These are phyloP conservation scores for Ceratocystis eucalypticola DNA, from an alignment of 2,329 filamentous ascomycete genomes.

Conservation along the genomic window DNA sequence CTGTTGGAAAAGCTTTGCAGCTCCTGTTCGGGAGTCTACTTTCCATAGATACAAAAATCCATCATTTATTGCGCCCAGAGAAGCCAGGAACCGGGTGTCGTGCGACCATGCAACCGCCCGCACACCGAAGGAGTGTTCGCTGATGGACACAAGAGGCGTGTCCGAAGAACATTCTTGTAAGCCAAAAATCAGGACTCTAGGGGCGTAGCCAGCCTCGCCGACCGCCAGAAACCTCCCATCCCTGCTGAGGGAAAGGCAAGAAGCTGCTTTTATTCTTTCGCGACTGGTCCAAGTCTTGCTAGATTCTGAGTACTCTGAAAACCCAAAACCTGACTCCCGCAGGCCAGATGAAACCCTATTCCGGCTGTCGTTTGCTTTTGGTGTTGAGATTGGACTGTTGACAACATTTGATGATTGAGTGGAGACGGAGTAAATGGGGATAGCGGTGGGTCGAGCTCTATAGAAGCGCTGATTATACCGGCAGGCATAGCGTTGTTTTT, in stretches of 20 bases:
- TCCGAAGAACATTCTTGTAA: constrained; percentile 70
- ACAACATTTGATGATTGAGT: constrained; percentile 38
- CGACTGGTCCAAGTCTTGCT: constrained; percentile 74
- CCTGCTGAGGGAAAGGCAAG: constrained; percentile 74
- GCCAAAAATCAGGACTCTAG: constrained; percentile 79
- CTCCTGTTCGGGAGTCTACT: constrained; percentile 68
- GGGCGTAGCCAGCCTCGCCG: constrained; percentile 89
- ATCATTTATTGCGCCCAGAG: constrained; percentile 77
- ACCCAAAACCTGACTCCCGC: constrained; percentile 36
- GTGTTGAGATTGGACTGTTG: constrained; percentile 40
- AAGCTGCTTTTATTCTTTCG: constrained; percentile 88
- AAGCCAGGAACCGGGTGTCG: constrained; percentile 75
- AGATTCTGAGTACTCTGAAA: constrained; percentile 44
- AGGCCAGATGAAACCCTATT: constrained; percentile 38
- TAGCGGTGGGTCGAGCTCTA: constrained; percentile 65
- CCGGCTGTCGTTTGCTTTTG: constrained; percentile 50
- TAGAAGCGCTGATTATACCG: constrained; percentile 72
- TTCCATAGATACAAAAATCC: constrained; percentile 88
- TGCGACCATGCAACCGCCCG: constrained; percentile 78
- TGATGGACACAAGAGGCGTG: constrained; percentile 67
- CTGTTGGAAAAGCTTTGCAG: constrained; percentile 66
- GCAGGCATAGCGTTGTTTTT: constrained; percentile 21
- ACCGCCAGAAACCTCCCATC: constrained; percentile 82
- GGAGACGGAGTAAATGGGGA: constrained; percentile 48
- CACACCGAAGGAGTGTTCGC: constrained; percentile 83